Percentiles rank a stretch among this genome's conserved stretches.
Evolutionary conservation across 257 asterid species (phyloP).

Genomic region (Solanum rostratum): DNA sequence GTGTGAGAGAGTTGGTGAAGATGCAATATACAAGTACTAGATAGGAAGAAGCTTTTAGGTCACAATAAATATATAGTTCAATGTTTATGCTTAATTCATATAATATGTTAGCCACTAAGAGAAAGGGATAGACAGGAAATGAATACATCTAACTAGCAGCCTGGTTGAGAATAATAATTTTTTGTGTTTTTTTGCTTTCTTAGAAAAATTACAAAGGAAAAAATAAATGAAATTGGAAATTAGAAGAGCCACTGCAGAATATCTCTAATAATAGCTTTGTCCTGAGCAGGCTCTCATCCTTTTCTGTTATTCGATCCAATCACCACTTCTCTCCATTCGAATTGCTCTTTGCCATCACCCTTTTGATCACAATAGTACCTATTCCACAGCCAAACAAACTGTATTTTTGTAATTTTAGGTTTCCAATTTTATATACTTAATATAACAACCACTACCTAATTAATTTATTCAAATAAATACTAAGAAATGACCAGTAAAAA

Average conservation of each 20-base stretch:
- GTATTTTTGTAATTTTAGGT: slow-evolving; percentile 25
- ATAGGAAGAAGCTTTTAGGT: slow-evolving; percentile 18
- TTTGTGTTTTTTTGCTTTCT: background rate
- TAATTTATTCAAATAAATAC: background rate
- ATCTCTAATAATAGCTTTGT: slow-evolving; percentile 34
- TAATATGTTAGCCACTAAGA: slow-evolving; percentile 29
- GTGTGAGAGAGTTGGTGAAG: background rate
- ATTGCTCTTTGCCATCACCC: slow-evolving; percentile 12
- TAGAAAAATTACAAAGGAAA: background rate
- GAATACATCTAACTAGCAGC: slow-evolving; percentile 44
- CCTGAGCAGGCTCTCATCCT: slow-evolving; percentile 56
- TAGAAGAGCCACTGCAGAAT: slow-evolving; percentile 42
- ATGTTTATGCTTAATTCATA: slow-evolving; percentile 8
- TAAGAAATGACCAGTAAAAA: background rate
- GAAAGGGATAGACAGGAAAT: slow-evolving; percentile 19
- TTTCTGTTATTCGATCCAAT: background rate
- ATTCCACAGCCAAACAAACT: slow-evolving; percentile 85
- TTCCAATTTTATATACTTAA: background rate
- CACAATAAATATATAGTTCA: slow-evolving; percentile 23
- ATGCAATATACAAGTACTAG: background rate
- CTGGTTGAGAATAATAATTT: background rate
- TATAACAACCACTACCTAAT: background rate
- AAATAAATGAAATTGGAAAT: slow-evolving; percentile 6
- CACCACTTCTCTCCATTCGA: slow-evolving; percentile 4
- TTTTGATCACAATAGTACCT: slow-evolving; percentile 17